Percentiles rank a stretch among this genome's conserved stretches.
Evolutionary conservation across 495 filamentous ascomycete species (phyloP).

Genomic region (Tuber melanosporum): DNA sequence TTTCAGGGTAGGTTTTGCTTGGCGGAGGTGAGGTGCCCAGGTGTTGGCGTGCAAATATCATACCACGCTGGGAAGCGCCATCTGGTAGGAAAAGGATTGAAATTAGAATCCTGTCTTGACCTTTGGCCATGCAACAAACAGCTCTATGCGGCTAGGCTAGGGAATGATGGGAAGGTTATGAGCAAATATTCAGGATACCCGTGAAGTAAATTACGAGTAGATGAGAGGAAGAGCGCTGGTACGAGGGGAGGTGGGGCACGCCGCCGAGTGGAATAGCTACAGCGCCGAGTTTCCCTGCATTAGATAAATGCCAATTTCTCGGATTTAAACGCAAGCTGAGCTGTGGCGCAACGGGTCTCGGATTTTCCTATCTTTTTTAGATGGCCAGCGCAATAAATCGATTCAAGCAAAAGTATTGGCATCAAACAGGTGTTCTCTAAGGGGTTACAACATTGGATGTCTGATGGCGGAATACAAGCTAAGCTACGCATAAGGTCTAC

Average conservation of each 20-base stretch:
- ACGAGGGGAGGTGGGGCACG: background rate
- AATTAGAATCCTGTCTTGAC: background rate
- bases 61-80: background rate
- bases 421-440: no score
- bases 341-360: no score
- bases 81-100: background rate
- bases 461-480: no score
- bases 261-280: background rate
- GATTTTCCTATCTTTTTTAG: no score
- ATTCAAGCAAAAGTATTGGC: no score
- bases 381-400: no score
- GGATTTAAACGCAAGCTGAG: background rate
- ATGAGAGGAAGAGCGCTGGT: background rate
- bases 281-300: background rate
- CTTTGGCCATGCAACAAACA: background rate
- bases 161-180: background rate
- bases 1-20: background rate
- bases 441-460: no score
- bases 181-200: background rate
- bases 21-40: no score
- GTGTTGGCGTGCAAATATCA: no score
- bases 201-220: background rate
- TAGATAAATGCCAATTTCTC: background rate
- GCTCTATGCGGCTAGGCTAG: background rate
- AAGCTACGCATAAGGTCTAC: no score